These are phyloP conservation scores for Drechslera avenae DNA, from an alignment of 2,329 filamentous ascomycete genomes.

Conservation along the genomic window DNA sequence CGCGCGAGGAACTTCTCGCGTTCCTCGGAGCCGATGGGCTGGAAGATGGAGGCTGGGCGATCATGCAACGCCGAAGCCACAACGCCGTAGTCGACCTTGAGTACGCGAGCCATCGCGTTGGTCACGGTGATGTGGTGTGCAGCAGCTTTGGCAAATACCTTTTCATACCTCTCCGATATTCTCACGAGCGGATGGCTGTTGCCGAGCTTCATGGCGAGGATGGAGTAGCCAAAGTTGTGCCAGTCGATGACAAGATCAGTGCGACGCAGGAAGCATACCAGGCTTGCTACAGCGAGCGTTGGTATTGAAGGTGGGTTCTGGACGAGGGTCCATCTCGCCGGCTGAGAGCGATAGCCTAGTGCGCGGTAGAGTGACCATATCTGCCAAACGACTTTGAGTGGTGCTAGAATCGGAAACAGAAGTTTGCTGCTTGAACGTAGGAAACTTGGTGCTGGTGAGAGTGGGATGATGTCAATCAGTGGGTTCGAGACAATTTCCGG, in stretches of 20 bases:
- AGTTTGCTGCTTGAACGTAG: constrained; percentile 71
- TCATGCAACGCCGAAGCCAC: constrained; percentile 67
- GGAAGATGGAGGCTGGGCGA: constrained; percentile 81
- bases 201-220: constrained; percentile 73
- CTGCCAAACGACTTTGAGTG: constrained; percentile 87
- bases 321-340: constrained; percentile 83
- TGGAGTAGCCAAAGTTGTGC: constrained; percentile 98
- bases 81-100: constrained; percentile 70
- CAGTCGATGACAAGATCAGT: constrained; percentile 90
- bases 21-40: constrained; percentile 62
- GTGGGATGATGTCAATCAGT: constrained; percentile 71
- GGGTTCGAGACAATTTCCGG: constrained; percentile 74
- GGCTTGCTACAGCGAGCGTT: constrained; percentile 75
- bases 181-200: constrained; percentile 73
- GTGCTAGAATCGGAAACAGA: constrained; percentile 78
- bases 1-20: constrained; percentile 64
- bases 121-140: constrained; percentile 85
- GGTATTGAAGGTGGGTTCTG: constrained; percentile 96
- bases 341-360: constrained; percentile 74
- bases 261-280: constrained; percentile 76
- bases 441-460: constrained; percentile 69
- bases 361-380: constrained; percentile 71
- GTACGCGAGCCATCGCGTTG: constrained; percentile 79
- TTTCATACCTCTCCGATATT: constrained; percentile 79
- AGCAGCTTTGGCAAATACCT: constrained; percentile 69